phyloP scores from a whole-genome alignment of 345 rosid species.

The Hibiscus tridactylites region DNA sequence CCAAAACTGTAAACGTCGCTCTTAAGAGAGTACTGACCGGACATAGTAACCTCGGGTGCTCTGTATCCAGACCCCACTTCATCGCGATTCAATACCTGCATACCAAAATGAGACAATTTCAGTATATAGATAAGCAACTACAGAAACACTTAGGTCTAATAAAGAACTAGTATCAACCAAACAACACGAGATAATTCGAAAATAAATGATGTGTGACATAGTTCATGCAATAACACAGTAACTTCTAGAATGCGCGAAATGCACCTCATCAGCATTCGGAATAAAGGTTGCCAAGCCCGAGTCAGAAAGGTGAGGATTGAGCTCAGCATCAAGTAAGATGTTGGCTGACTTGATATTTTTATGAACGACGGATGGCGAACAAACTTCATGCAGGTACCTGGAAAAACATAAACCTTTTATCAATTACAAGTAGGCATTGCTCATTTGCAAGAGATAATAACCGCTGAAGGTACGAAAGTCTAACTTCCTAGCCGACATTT shows the following conservation, averaged over 20 bases:
- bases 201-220: too few relatives aligned
- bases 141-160: background rate
- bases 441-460: too few relatives aligned
- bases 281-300: constrained; percentile 76
- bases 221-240: too few relatives aligned
- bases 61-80: constrained; percentile 63
- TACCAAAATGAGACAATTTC: background rate
- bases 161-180: too few relatives aligned
- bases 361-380: constrained; percentile 83
- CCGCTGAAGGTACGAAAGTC: background rate
- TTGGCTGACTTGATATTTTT: constrained; percentile 89
- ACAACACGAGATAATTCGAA: too few relatives aligned
- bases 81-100: constrained; percentile 63
- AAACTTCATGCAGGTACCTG: constrained; percentile 96
- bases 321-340: constrained; percentile 72
- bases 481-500: background rate
- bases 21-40: constrained; percentile 79
- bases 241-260: background rate
- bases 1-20: constrained; percentile 96
- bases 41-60: constrained; percentile 93
- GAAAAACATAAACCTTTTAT: constrained; percentile 3
- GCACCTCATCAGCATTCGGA: constrained; percentile 81
- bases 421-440: constrained; percentile 18
- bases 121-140: background rate
- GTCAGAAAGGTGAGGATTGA: constrained; percentile 93